phyloP scores from a whole-genome alignment of 371 early-diverging fungal genomes.

The Cokeromyces recurvatus region DNA sequence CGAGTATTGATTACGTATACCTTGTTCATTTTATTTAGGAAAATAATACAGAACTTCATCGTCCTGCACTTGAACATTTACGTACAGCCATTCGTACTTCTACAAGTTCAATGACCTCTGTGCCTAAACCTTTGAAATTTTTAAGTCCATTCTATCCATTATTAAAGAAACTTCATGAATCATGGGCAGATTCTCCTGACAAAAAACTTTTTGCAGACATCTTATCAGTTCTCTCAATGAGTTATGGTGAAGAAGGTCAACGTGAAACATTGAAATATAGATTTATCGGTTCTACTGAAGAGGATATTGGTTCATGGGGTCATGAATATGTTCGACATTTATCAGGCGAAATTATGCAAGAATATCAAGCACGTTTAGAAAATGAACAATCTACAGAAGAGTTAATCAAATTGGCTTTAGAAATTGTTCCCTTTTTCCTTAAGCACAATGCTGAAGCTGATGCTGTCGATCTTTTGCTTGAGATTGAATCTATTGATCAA shows the following conservation, averaged over 20 bases:
- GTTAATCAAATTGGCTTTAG: slow-evolving; percentile 67
- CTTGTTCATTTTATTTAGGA: slow-evolving; percentile 45
- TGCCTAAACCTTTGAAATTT: slow-evolving; percentile 97
- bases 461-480: slow-evolving; percentile 92
- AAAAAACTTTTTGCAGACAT: slow-evolving; percentile 91
- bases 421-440: slow-evolving; percentile 92
- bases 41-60: slow-evolving; percentile 66
- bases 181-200: slow-evolving; percentile 73
- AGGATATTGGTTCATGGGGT: slow-evolving; percentile 93
- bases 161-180: slow-evolving; percentile 64
- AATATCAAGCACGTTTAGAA: slow-evolving; percentile 67
- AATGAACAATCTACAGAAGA: slow-evolving; percentile 57
- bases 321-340: slow-evolving; percentile 97
- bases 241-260: slow-evolving; percentile 82
- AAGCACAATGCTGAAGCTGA: slow-evolving; percentile 94
- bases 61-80: slow-evolving; percentile 83
- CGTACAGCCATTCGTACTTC: slow-evolving; percentile 88
- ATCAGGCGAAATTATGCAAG: slow-evolving; percentile 88
- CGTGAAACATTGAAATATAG: slow-evolving; percentile 84
- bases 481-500: slow-evolving; percentile 79
- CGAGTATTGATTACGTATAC: neutral
- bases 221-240: slow-evolving; percentile 94
- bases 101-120: slow-evolving; percentile 97
- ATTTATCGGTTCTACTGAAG: slow-evolving; percentile 71
- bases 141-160: slow-evolving; percentile 81